A percentile compares a stretch with the other conserved stretches of the same genome.
Evolutionary conservation across 2,329 filamentous ascomycete species (phyloP).

Genomic region (Clonostachys rosea): DNA sequence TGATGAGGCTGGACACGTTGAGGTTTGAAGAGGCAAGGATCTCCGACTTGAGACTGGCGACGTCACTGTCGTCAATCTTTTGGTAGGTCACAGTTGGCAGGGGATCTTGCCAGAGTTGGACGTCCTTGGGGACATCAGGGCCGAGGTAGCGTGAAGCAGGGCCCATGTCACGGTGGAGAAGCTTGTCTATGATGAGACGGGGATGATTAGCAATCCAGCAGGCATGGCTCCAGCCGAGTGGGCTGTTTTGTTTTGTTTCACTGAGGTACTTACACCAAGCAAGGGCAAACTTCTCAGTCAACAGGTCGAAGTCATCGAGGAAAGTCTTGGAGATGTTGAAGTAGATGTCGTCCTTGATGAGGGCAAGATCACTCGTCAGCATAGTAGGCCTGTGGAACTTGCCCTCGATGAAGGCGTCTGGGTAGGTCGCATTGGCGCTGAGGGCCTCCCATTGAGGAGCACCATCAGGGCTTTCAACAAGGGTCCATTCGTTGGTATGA

Average conservation of each 20-base stretch:
- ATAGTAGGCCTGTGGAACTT: slow-evolving; percentile 72
- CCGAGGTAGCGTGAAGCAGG: slow-evolving; percentile 67
- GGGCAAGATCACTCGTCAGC: slow-evolving; percentile 70
- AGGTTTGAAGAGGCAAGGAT: not conserved
- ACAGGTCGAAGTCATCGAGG: slow-evolving; percentile 62
- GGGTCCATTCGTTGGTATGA: slow-evolving; percentile 75
- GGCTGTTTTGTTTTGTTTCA: too few relatives aligned
- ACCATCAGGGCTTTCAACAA: slow-evolving; percentile 69
- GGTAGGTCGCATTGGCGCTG: slow-evolving; percentile 54
- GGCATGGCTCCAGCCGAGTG: too few relatives aligned
- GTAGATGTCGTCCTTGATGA: slow-evolving; percentile 67
- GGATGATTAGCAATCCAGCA: too few relatives aligned
- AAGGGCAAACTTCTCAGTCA: slow-evolving; percentile 64
- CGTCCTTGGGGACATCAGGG: slow-evolving; percentile 67
- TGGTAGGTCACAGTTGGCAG: slow-evolving; percentile 55
- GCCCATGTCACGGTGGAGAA: slow-evolving; percentile 76
- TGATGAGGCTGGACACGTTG: slow-evolving; percentile 52
- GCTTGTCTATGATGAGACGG: slow-evolving; percentile 41
- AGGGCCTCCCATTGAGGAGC: slow-evolving; percentile 76
- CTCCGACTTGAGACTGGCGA: slow-evolving; percentile 30
- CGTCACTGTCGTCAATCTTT: slow-evolving; percentile 55
- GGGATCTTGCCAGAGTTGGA: slow-evolving; percentile 69
- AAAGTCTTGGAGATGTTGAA: slow-evolving; percentile 72
- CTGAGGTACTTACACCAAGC: slow-evolving; percentile 57
- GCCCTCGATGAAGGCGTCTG: slow-evolving; percentile 63